Evolutionary conservation across 768 basidiomycete genomes (phyloP).

Genomic region (Pisolithus albus): DNA sequence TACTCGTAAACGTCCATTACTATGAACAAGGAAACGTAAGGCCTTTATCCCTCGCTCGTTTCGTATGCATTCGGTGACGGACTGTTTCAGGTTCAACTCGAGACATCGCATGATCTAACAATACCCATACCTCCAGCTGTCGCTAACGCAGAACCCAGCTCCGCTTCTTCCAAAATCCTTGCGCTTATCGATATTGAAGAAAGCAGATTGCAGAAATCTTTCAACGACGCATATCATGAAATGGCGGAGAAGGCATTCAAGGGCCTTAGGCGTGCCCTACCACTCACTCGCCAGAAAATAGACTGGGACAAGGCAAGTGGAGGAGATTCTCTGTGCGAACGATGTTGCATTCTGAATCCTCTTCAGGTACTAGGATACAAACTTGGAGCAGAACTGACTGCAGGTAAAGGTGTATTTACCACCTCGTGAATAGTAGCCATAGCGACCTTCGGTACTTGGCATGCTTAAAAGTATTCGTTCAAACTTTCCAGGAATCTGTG

Average conservation of each 20-base stretch:
- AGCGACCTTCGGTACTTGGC: neutral
- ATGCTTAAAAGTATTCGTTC: neutral
- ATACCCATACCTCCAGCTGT: conserved; percentile 58
- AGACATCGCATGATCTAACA: conserved; percentile 62
- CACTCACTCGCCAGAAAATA: conserved; percentile 86
- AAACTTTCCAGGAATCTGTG: neutral
- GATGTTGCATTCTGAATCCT: neutral
- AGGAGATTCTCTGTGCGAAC: neutral
- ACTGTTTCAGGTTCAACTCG: conserved; percentile 72
- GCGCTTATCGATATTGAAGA: conserved; percentile 80
- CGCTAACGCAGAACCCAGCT: conserved; percentile 40
- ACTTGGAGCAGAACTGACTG: conserved; percentile 68
- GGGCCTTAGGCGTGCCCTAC: conserved; percentile 81
- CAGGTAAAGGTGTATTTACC: conserved; percentile 52
- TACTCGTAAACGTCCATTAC: conserved; percentile 87
- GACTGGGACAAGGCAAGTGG: conserved; percentile 86
- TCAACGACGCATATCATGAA: conserved; percentile 79
- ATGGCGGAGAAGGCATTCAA: conserved; percentile 95
- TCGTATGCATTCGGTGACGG: neutral
- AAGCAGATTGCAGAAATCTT: conserved; percentile 65
- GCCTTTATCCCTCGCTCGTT: neutral
- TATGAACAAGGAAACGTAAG: conserved; percentile 95
- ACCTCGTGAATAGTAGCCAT: conserved; percentile 12
- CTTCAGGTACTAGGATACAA: conserved; percentile 54
- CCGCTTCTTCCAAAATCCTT: conserved; percentile 64